A percentile compares a stretch with the other conserved stretches of the same genome.
These are phyloP conservation scores for Coniferiporia weirii DNA, from an alignment of 1,284 basidiomycete species.

Conservation along the genomic window DNA sequence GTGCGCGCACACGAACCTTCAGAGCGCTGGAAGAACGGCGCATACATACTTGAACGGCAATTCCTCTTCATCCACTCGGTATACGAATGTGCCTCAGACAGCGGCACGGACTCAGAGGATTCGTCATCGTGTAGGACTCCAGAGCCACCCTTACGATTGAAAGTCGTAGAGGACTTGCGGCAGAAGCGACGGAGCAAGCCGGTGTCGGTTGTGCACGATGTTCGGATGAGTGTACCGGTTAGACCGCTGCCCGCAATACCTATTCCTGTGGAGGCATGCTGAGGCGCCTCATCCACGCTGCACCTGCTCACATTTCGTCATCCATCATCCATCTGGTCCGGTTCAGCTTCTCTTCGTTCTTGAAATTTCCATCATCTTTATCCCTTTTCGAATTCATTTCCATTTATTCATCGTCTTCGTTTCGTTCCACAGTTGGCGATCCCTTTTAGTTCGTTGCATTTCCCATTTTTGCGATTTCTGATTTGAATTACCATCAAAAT, in stretches of 20 bases:
- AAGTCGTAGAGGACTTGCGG: constrained; percentile 14
- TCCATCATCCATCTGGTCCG: not conserved
- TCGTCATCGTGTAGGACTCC: constrained; percentile 8
- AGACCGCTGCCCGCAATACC: constrained; percentile 6
- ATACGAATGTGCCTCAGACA: constrained; percentile 7
- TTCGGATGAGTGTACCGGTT: not conserved
- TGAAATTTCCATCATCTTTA: not conserved
- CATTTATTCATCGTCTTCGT: constrained; percentile 2
- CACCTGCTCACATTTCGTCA: not conserved
- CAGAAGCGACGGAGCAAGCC: constrained; percentile 5
- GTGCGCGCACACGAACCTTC: constrained; percentile 49
- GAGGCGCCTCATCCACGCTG: not conserved
- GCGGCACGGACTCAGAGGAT: constrained; percentile 9
- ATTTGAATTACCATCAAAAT: not conserved
- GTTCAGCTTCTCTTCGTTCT: constrained; percentile 1
- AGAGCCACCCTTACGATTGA: constrained; percentile 11
- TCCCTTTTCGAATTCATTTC: not conserved
- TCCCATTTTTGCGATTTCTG: not conserved
- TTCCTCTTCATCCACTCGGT: constrained; percentile 25
- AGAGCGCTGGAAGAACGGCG: constrained; percentile 60
- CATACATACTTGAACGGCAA: constrained; percentile 52
- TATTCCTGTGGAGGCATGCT: constrained; percentile 4
- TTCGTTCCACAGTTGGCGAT: not conserved
- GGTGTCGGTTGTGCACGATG: constrained; percentile 5
- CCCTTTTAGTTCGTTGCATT: not conserved